These are phyloP conservation scores for Aspergillus pseudoglaucus DNA, from an alignment of 2,329 filamentous ascomycete species.

Conservation along the genomic window DNA sequence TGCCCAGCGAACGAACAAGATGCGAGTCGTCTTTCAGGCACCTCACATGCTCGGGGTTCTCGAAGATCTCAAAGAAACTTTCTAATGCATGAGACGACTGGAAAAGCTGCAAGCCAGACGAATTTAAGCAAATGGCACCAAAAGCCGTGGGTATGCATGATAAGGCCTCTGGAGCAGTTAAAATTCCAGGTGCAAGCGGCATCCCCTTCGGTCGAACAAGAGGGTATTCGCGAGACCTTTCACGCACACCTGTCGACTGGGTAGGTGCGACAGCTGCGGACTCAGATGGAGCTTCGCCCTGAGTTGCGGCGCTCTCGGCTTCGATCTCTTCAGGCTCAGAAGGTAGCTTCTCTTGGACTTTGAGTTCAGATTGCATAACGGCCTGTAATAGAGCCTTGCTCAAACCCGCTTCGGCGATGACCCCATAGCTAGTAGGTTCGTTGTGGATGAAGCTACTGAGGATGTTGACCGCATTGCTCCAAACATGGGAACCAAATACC, in stretches of 20 bases:
- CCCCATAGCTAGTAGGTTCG: slow-evolving; percentile 92
- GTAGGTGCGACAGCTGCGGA: slow-evolving; percentile 27
- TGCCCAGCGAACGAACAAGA: slow-evolving; percentile 67
- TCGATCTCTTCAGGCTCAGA: slow-evolving; percentile 15
- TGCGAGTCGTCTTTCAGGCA: slow-evolving; percentile 70
- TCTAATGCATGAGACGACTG: slow-evolving; percentile 74
- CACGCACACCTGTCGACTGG: slow-evolving; percentile 13
- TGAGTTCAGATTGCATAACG: slow-evolving; percentile 51
- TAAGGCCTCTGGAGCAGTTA: slow-evolving; percentile 85
- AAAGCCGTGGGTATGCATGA: slow-evolving; percentile 79
- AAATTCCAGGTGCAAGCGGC: slow-evolving; percentile 60
- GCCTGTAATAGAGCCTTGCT: slow-evolving; percentile 80
- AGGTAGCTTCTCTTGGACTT: slow-evolving; percentile 27
- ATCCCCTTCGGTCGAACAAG: slow-evolving; percentile 24
- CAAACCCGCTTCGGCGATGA: slow-evolving; percentile 88
- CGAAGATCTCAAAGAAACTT: slow-evolving; percentile 92
- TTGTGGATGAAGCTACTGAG: slow-evolving; percentile 97
- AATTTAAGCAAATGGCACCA: slow-evolving; percentile 89
- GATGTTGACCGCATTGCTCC: slow-evolving; percentile 89
- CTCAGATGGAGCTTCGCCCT: slow-evolving; percentile 13
- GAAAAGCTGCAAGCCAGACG: slow-evolving; percentile 79
- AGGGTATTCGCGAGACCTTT: slow-evolving; percentile 20
- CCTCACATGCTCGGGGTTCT: slow-evolving; percentile 81
- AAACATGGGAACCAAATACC: slow-evolving; percentile 84
- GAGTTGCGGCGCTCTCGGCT: slow-evolving; percentile 4